Conservation (phyloP, 1,284 basidiomycete genomes). For the Ceratobasidium sp. region DNA sequence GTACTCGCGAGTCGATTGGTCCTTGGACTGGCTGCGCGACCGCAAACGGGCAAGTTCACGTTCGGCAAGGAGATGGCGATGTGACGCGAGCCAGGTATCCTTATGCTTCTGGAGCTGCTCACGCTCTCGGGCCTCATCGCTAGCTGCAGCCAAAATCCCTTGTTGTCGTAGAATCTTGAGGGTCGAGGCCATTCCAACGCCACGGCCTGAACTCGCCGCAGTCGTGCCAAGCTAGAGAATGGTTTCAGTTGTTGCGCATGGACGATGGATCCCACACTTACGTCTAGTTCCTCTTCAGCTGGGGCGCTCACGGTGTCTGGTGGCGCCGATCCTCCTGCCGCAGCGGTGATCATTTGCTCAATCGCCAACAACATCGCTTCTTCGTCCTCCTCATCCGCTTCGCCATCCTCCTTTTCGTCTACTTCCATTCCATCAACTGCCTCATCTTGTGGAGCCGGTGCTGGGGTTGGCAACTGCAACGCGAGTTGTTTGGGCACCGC, state of each 20-base stretch:
- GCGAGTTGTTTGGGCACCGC: constrained; percentile 58
- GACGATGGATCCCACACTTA: constrained; percentile 52
- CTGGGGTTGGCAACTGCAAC: constrained; percentile 51
- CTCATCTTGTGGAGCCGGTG: constrained; percentile 64
- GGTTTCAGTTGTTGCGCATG: neutral
- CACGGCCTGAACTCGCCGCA: constrained; percentile 72
- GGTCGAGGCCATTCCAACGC: constrained; percentile 86
- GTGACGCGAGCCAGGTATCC: constrained; percentile 91
- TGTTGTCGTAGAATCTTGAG: constrained; percentile 90
- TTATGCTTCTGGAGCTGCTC: constrained; percentile 86
- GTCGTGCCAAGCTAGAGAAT: constrained; percentile 66
- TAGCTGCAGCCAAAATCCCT: constrained; percentile 80
- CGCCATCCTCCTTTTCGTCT: constrained; percentile 77
- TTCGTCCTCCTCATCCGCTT: constrained; percentile 61
- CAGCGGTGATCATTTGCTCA: constrained; percentile 42
- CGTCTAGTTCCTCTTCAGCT: constrained; percentile 54
- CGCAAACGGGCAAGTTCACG: constrained; percentile 83
- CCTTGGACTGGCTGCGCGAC: constrained; percentile 83
- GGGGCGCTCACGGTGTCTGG: constrained; percentile 62
- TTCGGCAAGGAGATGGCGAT: constrained; percentile 77
- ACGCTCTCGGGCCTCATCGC: constrained; percentile 76
- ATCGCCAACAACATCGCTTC: constrained; percentile 47
- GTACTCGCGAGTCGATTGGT: constrained; percentile 94
- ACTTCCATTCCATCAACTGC: constrained; percentile 75
- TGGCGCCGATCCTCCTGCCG: constrained; percentile 24